Conservation (phyloP, 2,329 filamentous ascomycete genomes). For the Pseudogymnoascus sp. region DNA sequence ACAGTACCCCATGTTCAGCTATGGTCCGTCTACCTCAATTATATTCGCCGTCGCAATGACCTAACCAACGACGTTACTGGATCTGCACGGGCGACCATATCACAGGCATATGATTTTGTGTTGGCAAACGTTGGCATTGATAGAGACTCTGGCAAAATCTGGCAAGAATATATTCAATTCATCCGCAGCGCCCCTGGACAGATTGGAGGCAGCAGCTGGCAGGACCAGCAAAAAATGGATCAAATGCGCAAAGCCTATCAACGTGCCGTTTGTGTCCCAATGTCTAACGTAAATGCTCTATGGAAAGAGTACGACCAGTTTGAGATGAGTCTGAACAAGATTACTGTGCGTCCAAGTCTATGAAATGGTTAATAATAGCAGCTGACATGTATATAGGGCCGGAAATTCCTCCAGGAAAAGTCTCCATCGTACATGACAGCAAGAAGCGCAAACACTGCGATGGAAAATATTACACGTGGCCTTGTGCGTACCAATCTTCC, state of each 20-base stretch:
- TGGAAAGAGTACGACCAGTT: constrained; percentile 99
- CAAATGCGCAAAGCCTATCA: constrained; percentile 86
- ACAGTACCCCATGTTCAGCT: constrained; percentile 74
- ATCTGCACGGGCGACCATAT: constrained; percentile 68
- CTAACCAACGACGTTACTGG: constrained; percentile 71
- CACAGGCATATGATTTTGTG: constrained; percentile 85
- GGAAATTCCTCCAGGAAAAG: constrained; percentile 88
- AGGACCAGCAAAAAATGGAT: constrained; percentile 98
- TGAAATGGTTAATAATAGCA: constrained; percentile 14
- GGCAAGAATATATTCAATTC: constrained; percentile 93
- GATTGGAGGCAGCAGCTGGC: constrained; percentile 80
- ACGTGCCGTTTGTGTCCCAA: constrained; percentile 78
- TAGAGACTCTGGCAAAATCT: constrained; percentile 79
- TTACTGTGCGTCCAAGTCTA: constrained; percentile 52
- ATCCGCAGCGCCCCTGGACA: constrained; percentile 80
- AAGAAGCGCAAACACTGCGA: constrained; percentile 75
- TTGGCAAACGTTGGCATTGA: constrained; percentile 85
- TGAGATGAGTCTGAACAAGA: constrained; percentile 87
- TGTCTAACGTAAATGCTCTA: constrained; percentile 68
- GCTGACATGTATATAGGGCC: constrained; percentile 49
- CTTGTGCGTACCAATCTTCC: constrained; percentile 72
- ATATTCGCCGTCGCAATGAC: constrained; percentile 85
- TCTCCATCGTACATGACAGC: constrained; percentile 95
- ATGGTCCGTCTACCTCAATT: constrained; percentile 91
- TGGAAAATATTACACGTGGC: constrained; percentile 79